A percentile compares a stretch with the other conserved stretches of the same genome.
Evolutionary conservation across 306 rosid species (phyloP).

Genomic region (Trichosanthes truncata): DNA sequence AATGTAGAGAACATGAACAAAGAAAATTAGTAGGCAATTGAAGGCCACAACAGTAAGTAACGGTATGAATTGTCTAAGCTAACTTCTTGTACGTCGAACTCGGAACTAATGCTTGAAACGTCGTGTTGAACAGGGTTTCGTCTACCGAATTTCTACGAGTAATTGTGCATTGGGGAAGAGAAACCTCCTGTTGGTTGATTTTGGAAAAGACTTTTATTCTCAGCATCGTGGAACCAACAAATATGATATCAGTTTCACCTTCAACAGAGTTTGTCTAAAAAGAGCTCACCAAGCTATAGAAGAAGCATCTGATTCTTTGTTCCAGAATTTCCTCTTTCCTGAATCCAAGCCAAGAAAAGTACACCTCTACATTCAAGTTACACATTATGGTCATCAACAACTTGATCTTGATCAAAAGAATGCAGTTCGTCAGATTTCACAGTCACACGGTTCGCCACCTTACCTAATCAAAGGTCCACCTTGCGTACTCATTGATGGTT

Average conservation of each 20-base stretch:
- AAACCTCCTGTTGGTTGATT: conserved; percentile 14
- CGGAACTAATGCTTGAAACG: not conserved
- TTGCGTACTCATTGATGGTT: not conserved
- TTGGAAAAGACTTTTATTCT: conserved; percentile 11
- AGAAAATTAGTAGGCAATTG: not conserved
- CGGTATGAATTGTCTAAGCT: too few species aligned
- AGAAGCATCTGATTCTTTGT: conserved; percentile 9
- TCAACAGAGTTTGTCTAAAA: conserved; percentile 28
- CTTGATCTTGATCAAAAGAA: not conserved
- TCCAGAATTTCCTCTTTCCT: conserved; percentile 21
- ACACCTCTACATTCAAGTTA: not conserved
- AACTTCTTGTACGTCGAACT: not conserved
- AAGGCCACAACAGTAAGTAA: not conserved
- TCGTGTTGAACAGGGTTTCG: conserved; percentile 10
- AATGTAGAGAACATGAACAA: too few species aligned
- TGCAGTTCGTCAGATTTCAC: conserved; percentile 7
- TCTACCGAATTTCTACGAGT: not conserved
- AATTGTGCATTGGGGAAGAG: not conserved
- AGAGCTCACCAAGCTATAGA: conserved; percentile 26
- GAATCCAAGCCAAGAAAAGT: not conserved
- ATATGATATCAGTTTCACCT: conserved; percentile 27
- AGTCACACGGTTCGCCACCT: conserved; percentile 19
- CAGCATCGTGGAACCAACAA: conserved; percentile 1
- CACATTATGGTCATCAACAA: not conserved
- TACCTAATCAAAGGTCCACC: conserved; percentile 18